These are phyloP conservation scores for Tetracentron sinense DNA, from an alignment of 164 flowering plant genomes.

Conservation along the genomic window DNA sequence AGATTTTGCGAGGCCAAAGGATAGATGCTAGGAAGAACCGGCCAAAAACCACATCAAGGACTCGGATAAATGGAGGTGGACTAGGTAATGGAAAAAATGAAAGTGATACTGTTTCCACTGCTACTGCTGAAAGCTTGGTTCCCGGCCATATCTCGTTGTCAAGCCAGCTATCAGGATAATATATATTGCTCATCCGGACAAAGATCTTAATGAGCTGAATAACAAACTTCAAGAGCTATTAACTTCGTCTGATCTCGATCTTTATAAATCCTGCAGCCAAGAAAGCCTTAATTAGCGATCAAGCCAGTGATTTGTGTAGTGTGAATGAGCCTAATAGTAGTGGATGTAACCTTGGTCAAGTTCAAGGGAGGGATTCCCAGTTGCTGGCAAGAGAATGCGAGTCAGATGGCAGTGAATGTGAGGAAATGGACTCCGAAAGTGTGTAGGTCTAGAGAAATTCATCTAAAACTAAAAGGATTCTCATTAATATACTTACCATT, in stretches of 20 bases:
- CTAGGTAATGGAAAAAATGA: conserved; percentile 23
- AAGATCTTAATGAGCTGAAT: conserved; percentile 9
- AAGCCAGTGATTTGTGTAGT: conserved; percentile 19
- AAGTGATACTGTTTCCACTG: conserved; percentile 15
- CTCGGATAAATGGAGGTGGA: conserved; percentile 23
- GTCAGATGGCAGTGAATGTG: conserved; percentile 38
- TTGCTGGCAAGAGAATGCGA: conserved; percentile 17
- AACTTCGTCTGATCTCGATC: conserved; percentile 15
- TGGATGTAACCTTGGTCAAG: conserved; percentile 15
- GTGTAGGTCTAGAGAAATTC: conserved; percentile 78
- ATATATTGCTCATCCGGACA: conserved; percentile 12
- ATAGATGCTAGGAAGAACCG: conserved; percentile 21
- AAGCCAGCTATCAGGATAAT: conserved; percentile 3
- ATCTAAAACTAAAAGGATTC: conserved; percentile 71
- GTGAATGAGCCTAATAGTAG: conserved; percentile 17
- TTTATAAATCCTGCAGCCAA: conserved; percentile 14
- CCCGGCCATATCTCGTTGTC: conserved; percentile 6
- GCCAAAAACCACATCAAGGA: conserved; percentile 11
- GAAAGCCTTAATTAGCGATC: conserved; percentile 20
- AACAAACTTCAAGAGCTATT: conserved; percentile 18
- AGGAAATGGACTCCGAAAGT: conserved; percentile 30
- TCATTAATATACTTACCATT: conserved; percentile 71
- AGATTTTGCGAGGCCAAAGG: conserved; percentile 31
- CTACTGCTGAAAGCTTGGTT: conserved; percentile 14
- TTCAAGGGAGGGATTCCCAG: conserved; percentile 10